phyloP scores from a whole-genome alignment of 352 stramenopile species.

The Halophytophthora batemanensis region DNA sequence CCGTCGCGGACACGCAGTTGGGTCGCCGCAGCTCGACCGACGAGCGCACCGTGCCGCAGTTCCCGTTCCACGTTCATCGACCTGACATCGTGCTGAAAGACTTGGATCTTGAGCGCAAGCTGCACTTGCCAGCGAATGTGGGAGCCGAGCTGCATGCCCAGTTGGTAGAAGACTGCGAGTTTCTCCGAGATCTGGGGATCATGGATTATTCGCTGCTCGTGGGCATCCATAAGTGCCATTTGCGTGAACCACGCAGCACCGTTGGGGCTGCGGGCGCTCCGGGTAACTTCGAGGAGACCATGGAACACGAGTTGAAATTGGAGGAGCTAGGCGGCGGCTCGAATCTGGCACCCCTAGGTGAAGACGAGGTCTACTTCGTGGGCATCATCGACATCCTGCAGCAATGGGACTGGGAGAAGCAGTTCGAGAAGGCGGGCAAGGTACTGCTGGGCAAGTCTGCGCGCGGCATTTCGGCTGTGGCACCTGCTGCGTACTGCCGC shows the following conservation, averaged over 20 bases:
- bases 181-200: constrained; percentile 86
- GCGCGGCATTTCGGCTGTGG: constrained; percentile 63
- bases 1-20: too few species aligned
- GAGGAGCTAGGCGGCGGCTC: constrained; percentile 6
- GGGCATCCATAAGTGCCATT: too few species aligned
- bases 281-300: constrained; percentile 16
- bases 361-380: constrained; percentile 86
- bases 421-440: constrained; percentile 82
- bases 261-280: constrained; percentile 67
- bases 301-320: constrained; percentile 16
- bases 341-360: constrained; percentile 21
- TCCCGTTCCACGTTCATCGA: constrained; percentile 77
- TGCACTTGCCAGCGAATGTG: constrained; percentile 88
- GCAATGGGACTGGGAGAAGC: constrained; percentile 84
- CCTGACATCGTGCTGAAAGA: constrained; percentile 88
- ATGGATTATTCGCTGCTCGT: constrained; percentile 93
- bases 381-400: constrained; percentile 92
- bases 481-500: constrained; percentile 57
- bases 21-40: constrained; percentile 59
- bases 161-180: constrained; percentile 78
- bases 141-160: constrained; percentile 82
- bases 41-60: too few species aligned
- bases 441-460: constrained; percentile 66
- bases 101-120: constrained; percentile 77
- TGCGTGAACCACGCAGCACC: too few species aligned